phyloP scores from a whole-genome alignment of 371 early-diverging fungal genomes.

The Lichtheimia hyalospora region DNA sequence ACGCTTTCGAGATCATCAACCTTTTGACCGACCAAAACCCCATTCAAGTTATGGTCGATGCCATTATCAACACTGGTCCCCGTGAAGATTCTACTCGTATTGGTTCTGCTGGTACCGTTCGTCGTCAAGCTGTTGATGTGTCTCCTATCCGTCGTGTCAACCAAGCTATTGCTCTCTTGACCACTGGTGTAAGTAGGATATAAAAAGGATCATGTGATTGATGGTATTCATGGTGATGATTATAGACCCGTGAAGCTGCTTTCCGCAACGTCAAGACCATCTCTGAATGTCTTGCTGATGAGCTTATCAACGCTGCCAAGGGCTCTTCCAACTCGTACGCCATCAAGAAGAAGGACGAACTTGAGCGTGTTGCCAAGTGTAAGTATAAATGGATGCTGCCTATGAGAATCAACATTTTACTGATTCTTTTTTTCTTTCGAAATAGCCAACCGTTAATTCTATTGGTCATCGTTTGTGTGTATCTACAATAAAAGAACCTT shows the following conservation, averaged over 20 bases:
- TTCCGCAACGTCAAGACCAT: slow-evolving; percentile 86
- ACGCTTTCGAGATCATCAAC: slow-evolving; percentile 99
- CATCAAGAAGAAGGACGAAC: slow-evolving; percentile 99
- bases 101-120: slow-evolving; percentile 99
- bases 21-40: slow-evolving; percentile 99
- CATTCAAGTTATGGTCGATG: slow-evolving; percentile 99
- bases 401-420: neutral
- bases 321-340: slow-evolving; percentile 99
- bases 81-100: slow-evolving; percentile 99
- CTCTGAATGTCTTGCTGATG: slow-evolving; percentile 99
- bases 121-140: slow-evolving; percentile 99
- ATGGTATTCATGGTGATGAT: neutral
- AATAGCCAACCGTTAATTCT: slow-evolving; percentile 12
- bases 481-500: no score
- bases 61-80: slow-evolving; percentile 99
- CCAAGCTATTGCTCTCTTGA: slow-evolving; percentile 95
- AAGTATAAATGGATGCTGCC: slow-evolving; percentile 14
- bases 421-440: neutral
- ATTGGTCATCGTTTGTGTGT: no score
- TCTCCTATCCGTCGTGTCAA: slow-evolving; percentile 99
- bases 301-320: slow-evolving; percentile 99
- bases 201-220: neutral
- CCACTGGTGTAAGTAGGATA: slow-evolving; percentile 84
- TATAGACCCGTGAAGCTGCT: slow-evolving; percentile 31
- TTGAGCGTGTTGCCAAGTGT: slow-evolving; percentile 77